phyloP scores from a whole-genome alignment of 331 rosid species.

The Malus hybrid region DNA sequence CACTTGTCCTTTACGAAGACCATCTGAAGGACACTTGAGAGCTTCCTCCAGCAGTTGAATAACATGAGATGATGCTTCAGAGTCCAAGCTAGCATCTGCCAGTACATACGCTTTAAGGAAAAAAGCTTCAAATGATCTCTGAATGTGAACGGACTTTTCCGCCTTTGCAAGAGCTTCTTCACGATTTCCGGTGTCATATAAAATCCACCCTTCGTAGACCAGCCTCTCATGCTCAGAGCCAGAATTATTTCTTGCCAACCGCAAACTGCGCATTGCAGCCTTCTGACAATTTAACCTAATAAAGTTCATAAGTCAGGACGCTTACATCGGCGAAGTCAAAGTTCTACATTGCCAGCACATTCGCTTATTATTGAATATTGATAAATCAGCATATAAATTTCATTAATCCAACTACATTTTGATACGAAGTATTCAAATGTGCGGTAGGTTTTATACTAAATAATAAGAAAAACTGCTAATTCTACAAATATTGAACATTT shows the following conservation, averaged over 20 bases:
- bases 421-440: not conserved
- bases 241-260: slow-evolving; percentile 68
- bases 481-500: not conserved
- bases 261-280: slow-evolving; percentile 76
- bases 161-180: slow-evolving; percentile 65
- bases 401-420: not conserved
- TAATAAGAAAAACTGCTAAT: not conserved
- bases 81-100: slow-evolving; percentile 62
- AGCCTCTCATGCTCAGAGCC: slow-evolving; percentile 64
- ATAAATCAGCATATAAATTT: not conserved
- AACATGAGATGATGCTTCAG: slow-evolving; percentile 53
- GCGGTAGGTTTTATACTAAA: not conserved
- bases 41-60: slow-evolving; percentile 71
- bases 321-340: not conserved
- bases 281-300: slow-evolving; percentile 74
- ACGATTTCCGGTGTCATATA: slow-evolving; percentile 67
- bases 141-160: slow-evolving; percentile 54
- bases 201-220: slow-evolving; percentile 89
- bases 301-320: not conserved
- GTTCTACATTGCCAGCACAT: not conserved
- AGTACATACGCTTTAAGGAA: slow-evolving; percentile 72
- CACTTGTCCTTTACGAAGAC: slow-evolving; percentile 93
- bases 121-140: slow-evolving; percentile 76
- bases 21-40: slow-evolving; percentile 83
- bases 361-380: not conserved